Evolutionary conservation across 2,329 filamentous ascomycete genomes (phyloP), one percentile per base, ranked within the genome.

Genomic region (Phaeophleospora eucalypticola): DNA sequence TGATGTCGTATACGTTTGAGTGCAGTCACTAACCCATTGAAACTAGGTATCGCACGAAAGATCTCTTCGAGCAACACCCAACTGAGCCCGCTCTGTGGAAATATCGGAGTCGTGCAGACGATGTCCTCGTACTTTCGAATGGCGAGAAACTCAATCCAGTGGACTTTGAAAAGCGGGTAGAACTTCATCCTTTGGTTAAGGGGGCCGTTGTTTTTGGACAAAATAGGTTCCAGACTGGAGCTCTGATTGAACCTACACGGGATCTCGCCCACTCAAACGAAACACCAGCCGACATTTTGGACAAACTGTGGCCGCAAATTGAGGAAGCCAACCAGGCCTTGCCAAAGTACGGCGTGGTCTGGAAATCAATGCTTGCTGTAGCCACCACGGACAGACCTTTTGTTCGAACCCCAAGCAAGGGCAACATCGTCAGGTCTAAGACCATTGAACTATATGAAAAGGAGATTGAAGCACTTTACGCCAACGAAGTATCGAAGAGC

Each of bases 401-500:
- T 37, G 54, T 68, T 3, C 66, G 62, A 12, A 73, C 75, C 0
- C n/a, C n/a, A n/a, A 68, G 71, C 8, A 78, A 79, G 54, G 70
- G 71, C 0, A 75, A 66, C 0, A 64, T 75, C 1, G 71, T 73
- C 56, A 65, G 74, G 3, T 61, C 63, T 0, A 62, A 65, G 0
- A 72, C 74, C 2, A 45, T 69, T 7, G 49, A 56, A 2, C 57
- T 69, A 1, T 78, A 75, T 33, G 57, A 56, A 2, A 52, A 67
- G 2, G 74, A 76, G 44, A 76, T 78, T 34, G 68, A 76, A 3
- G 60, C 61, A 0, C 60, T 76, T 7, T 78, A 77, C 50, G 43
- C 24, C 3, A 49, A 51, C 32, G 41, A 18, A n/a, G 27, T 32
- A 8, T 8, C 27, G 8, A 8, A 8, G 27, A 32, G 8, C 8